Evolutionary conservation across 179 eudicot genomes (phyloP).

Genomic region (Heliamphora pulchella): DNA sequence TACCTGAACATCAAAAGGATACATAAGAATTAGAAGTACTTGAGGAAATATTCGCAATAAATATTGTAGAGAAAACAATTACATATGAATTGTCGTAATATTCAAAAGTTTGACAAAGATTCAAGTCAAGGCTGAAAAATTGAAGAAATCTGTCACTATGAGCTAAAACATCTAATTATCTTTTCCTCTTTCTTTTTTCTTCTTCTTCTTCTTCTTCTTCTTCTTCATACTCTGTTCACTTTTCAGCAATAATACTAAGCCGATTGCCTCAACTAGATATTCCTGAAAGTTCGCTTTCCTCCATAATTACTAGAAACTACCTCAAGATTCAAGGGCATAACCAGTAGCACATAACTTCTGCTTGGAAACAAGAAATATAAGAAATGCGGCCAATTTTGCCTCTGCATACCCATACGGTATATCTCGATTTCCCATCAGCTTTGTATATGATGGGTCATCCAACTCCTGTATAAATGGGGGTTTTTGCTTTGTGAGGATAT

Average conservation of each 20-base stretch:
- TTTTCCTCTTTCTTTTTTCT: background rate
- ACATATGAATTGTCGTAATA: background rate
- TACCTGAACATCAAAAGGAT: conserved; percentile 43
- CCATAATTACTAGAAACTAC: background rate
- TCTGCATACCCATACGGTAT: conserved; percentile 59
- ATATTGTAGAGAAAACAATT: background rate
- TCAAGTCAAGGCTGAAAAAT: background rate
- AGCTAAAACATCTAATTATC: background rate
- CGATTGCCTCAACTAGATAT: background rate
- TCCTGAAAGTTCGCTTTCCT: background rate
- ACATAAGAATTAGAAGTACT: conserved; percentile 3
- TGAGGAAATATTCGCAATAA: background rate
- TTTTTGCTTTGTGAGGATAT: conserved; percentile 40
- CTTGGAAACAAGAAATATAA: background rate
- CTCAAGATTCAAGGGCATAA: background rate
- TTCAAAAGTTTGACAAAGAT: background rate
- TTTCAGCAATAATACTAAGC: background rate
- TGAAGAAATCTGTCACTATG: background rate
- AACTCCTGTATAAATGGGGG: conserved; percentile 75
- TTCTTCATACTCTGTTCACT: no score
- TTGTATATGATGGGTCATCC: conserved; percentile 69
- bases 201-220: background rate
- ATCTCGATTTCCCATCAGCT: conserved; percentile 54
- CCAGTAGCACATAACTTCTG: background rate
- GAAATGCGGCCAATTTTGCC: background rate